Evolutionary conservation across 345 rosid species (phyloP).

Genomic region (Euclidium syriacum): DNA sequence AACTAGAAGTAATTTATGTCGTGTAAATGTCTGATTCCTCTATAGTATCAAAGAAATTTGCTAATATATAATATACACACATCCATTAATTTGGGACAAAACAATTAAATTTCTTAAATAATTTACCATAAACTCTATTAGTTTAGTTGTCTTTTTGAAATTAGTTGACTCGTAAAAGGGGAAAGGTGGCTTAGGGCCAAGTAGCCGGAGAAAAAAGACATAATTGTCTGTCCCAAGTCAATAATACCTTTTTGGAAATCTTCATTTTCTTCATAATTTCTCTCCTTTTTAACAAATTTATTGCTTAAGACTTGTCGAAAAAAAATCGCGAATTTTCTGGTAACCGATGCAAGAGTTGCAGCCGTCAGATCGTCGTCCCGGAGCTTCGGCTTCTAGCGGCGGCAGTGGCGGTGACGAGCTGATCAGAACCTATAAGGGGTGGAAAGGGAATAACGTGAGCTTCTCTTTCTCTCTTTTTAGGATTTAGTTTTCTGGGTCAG

Average conservation of each 20-base stretch:
- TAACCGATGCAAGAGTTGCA: conserved; percentile 34
- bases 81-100: background rate
- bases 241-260: background rate
- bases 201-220: background rate
- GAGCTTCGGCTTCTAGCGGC: conserved; percentile 26
- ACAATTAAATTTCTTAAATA: background rate
- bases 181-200: conserved; percentile 16
- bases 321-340: conserved; percentile 10
- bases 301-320: background rate
- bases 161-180: conserved; percentile 24
- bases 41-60: background rate
- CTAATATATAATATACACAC: background rate
- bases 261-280: background rate
- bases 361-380: conserved; percentile 33
- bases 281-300: background rate
- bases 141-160: background rate
- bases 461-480: background rate
- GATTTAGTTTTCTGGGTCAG: background rate
- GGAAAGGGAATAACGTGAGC: conserved; percentile 87
- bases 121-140: background rate
- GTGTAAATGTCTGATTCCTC: background rate
- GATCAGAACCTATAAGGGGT: conserved; percentile 58
- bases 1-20: background rate
- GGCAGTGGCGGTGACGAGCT: conserved; percentile 32
- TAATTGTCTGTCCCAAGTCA: conserved; percentile 12